Conservation (phyloP, 345 rosid genomes). For the Salix brachista region DNA sequence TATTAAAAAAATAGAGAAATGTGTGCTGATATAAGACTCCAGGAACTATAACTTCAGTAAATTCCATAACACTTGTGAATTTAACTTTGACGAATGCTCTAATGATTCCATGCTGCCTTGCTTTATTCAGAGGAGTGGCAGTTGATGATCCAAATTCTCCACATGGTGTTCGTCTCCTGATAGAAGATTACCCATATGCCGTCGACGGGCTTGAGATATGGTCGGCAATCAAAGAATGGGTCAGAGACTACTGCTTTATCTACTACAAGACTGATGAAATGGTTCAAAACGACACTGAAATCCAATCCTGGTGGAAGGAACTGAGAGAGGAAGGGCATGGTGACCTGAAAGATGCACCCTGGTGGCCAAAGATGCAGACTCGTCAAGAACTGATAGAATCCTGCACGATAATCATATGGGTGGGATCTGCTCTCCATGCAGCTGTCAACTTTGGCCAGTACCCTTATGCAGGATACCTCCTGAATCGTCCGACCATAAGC, state of each 20-base stretch:
- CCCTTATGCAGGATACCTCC: constrained; percentile 44
- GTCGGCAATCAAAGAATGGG: constrained; percentile 45
- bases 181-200: constrained; percentile 43
- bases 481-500: constrained; percentile 41
- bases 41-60: not conserved
- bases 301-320: constrained; percentile 50
- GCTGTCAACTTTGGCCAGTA: constrained; percentile 45
- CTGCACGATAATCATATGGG: constrained; percentile 41
- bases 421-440: constrained; percentile 45
- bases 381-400: constrained; percentile 29
- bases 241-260: constrained; percentile 32
- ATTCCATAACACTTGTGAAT: too few species aligned
- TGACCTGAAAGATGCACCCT: constrained; percentile 34
- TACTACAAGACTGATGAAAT: constrained; percentile 32
- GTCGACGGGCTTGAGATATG: constrained; percentile 51
- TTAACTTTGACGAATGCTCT: too few species aligned
- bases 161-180: constrained; percentile 30
- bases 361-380: constrained; percentile 47
- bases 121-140: constrained; percentile 39
- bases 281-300: constrained; percentile 29
- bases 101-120: not conserved
- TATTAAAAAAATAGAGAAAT: not conserved
- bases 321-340: constrained; percentile 38
- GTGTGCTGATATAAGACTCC: not conserved
- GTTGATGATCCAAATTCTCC: constrained; percentile 27